These are phyloP conservation scores for Leptographium flavum DNA, from an alignment of 2,329 filamentous ascomycete genomes.

Conservation along the genomic window DNA sequence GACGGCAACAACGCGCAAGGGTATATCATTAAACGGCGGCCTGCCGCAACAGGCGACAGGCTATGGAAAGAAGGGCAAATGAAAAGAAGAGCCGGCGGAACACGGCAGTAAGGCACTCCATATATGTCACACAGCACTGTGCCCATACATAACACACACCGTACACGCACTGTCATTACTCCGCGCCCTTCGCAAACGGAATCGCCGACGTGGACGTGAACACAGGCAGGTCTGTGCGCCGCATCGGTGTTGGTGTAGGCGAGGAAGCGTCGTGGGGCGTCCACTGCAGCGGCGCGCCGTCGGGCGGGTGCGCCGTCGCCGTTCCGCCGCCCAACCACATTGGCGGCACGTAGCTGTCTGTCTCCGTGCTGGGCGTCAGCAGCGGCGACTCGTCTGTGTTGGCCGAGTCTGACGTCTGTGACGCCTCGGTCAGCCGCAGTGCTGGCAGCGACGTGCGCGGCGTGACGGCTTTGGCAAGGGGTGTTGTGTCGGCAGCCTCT, in stretches of 20 bases:
- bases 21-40: too few species aligned
- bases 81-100: too few species aligned
- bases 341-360: background rate
- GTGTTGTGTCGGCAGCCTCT: background rate
- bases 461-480: background rate
- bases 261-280: constrained; percentile 29
- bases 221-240: constrained; percentile 22
- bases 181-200: constrained; percentile 24
- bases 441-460: constrained; percentile 4
- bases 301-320: constrained; percentile 13
- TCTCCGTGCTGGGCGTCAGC: constrained; percentile 3
- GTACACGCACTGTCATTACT: background rate
- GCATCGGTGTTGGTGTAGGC: constrained; percentile 17
- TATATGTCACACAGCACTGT: too few species aligned
- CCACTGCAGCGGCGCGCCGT: constrained; percentile 29
- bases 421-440: background rate
- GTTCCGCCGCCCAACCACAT: constrained; percentile 1
- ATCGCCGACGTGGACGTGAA: constrained; percentile 31
- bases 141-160: background rate
- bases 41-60: too few species aligned
- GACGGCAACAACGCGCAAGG: too few species aligned
- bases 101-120: too few species aligned
- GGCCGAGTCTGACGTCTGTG: constrained; percentile 7
- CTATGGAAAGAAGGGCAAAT: too few species aligned
- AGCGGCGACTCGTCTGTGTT: constrained; percentile 9